These are phyloP conservation scores for Talaromyces marneffei DNA, from an alignment of 2,329 filamentous ascomycete genomes.

Conservation along the genomic window DNA sequence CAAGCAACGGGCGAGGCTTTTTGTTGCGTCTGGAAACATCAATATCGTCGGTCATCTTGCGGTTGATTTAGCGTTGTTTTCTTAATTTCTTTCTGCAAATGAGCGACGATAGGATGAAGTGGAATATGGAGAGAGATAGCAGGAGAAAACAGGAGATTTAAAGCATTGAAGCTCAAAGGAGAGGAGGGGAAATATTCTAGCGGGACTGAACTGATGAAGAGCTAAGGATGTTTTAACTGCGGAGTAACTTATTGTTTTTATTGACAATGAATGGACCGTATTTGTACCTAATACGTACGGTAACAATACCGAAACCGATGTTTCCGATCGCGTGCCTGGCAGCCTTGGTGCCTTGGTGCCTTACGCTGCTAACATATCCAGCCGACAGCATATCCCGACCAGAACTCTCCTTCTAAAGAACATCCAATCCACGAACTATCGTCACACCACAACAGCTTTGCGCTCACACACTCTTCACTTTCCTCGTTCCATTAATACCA, in stretches of 20 bases:
- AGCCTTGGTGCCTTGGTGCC: not conserved
- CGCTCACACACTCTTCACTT: not conserved
- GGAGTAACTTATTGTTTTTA: not conserved
- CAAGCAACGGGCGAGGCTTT: conserved; percentile 70
- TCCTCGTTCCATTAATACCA: not conserved
- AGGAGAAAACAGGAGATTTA: not conserved
- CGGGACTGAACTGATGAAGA: conserved; percentile 1
- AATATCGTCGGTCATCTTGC: conserved; percentile 53
- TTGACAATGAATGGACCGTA: too few species aligned
- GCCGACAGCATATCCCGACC: not conserved
- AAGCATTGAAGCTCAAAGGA: not conserved
- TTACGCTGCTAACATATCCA: not conserved
- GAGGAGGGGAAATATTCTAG: conserved; percentile 2
- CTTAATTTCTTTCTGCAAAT: not conserved
- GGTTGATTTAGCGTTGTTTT: not conserved
- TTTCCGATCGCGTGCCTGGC: not conserved
- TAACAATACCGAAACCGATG: conserved; percentile 2
- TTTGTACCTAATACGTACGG: not conserved
- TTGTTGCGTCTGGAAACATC: conserved; percentile 83
- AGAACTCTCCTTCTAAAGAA: conserved; percentile 4
- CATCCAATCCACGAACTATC: not conserved
- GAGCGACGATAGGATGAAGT: not conserved
- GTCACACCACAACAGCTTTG: not conserved
- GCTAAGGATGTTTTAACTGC: not conserved
- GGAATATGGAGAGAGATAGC: not conserved